A percentile compares a stretch with the other conserved stretches of the same genome.
Evolutionary conservation across 495 filamentous ascomycete genomes (phyloP).

Genomic region (Daldinia decipiens): DNA sequence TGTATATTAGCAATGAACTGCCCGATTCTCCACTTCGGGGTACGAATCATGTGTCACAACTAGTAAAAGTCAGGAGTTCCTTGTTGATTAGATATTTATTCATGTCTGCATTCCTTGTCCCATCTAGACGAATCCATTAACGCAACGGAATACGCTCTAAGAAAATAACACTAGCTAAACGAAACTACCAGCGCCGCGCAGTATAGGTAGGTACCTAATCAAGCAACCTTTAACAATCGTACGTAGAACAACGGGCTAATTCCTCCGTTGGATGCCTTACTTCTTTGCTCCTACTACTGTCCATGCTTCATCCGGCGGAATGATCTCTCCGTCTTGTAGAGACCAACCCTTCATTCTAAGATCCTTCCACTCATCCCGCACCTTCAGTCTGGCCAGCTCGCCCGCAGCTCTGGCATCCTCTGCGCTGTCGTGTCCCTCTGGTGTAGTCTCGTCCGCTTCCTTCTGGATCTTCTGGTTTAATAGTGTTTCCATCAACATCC

Average conservation of each 20-base stretch:
- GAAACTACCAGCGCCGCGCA: background rate
- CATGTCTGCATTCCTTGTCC: slow-evolving; percentile 1
- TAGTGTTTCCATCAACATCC: slow-evolving; percentile 68
- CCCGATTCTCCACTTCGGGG: slow-evolving; percentile 49
- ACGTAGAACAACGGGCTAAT: background rate
- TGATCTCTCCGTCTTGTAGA: slow-evolving; percentile 61
- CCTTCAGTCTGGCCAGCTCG: slow-evolving; percentile 77
- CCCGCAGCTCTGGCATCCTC: slow-evolving; percentile 92
- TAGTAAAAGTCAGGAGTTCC: slow-evolving; percentile 14
- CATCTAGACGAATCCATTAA: background rate
- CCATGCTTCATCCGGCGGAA: slow-evolving; percentile 53
- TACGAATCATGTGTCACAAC: slow-evolving; percentile 47
- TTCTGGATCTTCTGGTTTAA: slow-evolving; percentile 82
- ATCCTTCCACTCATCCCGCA: slow-evolving; percentile 70
- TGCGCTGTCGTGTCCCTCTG: slow-evolving; percentile 80
- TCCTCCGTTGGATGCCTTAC: background rate
- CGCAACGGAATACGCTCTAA: background rate
- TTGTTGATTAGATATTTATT: slow-evolving; percentile 2
- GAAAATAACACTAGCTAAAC: background rate
- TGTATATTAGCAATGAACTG: slow-evolving; percentile 41
- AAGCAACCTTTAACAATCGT: background rate
- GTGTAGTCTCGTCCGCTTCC: slow-evolving; percentile 62
- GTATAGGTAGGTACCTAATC: background rate
- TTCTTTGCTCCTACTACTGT: slow-evolving; percentile 29
- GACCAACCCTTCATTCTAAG: slow-evolving; percentile 73